These are phyloP conservation scores for Gnomoniopsis smithogilvyi DNA, from an alignment of 2,329 filamentous ascomycete species.

Conservation along the genomic window DNA sequence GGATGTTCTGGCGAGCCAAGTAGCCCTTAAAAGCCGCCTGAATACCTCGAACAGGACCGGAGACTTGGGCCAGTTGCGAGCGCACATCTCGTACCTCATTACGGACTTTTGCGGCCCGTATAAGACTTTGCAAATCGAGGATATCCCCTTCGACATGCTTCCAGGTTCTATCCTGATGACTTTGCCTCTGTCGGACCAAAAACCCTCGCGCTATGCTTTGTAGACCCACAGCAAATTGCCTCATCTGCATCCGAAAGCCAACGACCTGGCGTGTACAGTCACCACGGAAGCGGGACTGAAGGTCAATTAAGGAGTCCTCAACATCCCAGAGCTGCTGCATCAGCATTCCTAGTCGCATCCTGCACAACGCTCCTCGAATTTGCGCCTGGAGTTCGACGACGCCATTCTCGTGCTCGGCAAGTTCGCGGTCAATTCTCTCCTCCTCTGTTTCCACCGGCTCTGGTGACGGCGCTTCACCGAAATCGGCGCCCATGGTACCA, in stretches of 20 bases:
- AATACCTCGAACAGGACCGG: constrained; percentile 62
- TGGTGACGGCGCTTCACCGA: constrained; percentile 70
- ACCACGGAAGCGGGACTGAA: constrained; percentile 84
- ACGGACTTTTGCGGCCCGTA: constrained; percentile 65
- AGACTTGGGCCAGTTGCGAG: constrained; percentile 59
- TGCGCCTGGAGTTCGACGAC: constrained; percentile 85
- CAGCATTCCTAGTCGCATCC: constrained; percentile 71
- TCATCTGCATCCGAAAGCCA: constrained; percentile 80
- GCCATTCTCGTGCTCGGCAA: constrained; percentile 69
- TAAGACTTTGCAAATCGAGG: constrained; percentile 76
- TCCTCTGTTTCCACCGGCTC: constrained; percentile 85
- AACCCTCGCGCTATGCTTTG: constrained; percentile 78
- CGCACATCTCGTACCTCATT: constrained; percentile 53
- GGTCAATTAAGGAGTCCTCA: constrained; percentile 72
- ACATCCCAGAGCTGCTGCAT: constrained; percentile 92
- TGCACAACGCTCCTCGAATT: constrained; percentile 73
- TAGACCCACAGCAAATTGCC: constrained; percentile 71
- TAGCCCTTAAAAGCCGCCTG: constrained; percentile 67
- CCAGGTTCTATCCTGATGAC: constrained; percentile 64
- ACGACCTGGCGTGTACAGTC: constrained; percentile 83
- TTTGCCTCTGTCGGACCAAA: constrained; percentile 63
- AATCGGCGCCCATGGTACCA: constrained; percentile 93
- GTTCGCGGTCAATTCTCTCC: constrained; percentile 77
- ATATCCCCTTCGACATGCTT: constrained; percentile 69
- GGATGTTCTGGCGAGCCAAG: constrained; percentile 56